These are phyloP conservation scores for Vanilla planifolia DNA, from an alignment of 106 monocot species.

Conservation along the genomic window DNA sequence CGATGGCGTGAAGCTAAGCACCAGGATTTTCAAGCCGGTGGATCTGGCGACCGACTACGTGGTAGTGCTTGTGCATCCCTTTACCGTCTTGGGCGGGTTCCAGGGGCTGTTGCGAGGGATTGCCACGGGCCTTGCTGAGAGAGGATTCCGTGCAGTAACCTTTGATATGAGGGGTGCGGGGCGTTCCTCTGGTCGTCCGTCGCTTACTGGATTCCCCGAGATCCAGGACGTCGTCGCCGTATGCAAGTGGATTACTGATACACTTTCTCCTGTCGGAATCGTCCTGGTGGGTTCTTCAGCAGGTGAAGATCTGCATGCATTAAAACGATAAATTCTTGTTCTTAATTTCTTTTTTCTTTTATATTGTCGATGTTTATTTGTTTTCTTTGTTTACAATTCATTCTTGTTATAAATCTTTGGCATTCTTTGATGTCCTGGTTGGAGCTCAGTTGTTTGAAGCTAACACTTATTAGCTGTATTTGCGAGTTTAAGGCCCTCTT, in stretches of 20 bases:
- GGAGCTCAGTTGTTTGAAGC: no score
- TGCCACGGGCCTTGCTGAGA: constrained; percentile 56
- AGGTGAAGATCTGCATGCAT: constrained; percentile 36
- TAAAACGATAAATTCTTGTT: no score
- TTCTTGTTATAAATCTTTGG: no score
- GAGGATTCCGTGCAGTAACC: constrained; percentile 60
- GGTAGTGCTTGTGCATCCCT: constrained; percentile 90
- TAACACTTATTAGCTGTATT: no score
- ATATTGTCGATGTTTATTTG: no score
- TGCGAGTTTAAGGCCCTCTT: no score
- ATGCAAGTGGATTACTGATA: constrained; percentile 59
- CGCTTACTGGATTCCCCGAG: constrained; percentile 77
- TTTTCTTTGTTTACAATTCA: no score
- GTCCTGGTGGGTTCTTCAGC: constrained; percentile 94
- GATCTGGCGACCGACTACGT: constrained; percentile 17
- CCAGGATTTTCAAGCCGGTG: constrained; percentile 54
- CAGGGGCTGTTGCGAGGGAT: constrained; percentile 84
- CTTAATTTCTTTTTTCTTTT: no score
- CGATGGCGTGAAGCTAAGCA: constrained; percentile 59
- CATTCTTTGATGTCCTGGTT: no score
- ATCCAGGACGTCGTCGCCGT: constrained; percentile 65
- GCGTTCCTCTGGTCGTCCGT: constrained; percentile 68
- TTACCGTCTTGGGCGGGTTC: constrained; percentile 79
- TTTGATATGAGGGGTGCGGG: constrained; percentile 98
- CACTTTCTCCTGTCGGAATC: constrained; percentile 47